Evolutionary conservation across 345 rosid genomes (phyloP), one percentile per base, ranked within the genome.

Genomic region (Citrus trifoliata): DNA sequence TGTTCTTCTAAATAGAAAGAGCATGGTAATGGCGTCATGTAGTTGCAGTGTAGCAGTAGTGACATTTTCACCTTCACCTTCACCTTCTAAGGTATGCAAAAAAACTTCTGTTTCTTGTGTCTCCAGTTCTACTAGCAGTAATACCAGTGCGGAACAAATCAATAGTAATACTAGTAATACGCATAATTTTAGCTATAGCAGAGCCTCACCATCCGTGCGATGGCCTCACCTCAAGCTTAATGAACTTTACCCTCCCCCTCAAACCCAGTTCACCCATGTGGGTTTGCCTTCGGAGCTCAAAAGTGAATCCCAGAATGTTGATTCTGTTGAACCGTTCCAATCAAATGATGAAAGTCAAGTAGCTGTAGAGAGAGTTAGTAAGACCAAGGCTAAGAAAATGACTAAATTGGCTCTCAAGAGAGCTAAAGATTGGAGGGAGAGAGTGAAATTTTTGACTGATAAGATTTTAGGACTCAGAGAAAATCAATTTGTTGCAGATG

Each of bases 381-480:
- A 82, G 86, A 88, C 81, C 33, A 88, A 83, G 86, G 85, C 90
- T 76, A 95, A 93, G 93, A 95, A 95, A 83, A 80, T 91, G 94
- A 92, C 79, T 55, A 93, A 93, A 76, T 79, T 93, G 68, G 99
- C 99, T 3, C 86, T 95, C 76, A 87, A 87, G 76, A 91, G 93
- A 82, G 99, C 95, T 61, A 92, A 88, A 68, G 96, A 93, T 75
- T 93, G 99, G 99, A 89, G 97, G 64, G 92, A 88, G 81, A 88
- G 98, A 83, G 97, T 95, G 33, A 87, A 85, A 70, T 86, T 84
- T 74, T 79, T 88, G 79, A 89, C 95, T 48, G 95, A 88, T 71
- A 86, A 88, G 86, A 88, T 93, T 58, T 81, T 95, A 33, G 87
- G 74, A 6, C 66, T 93, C 80, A 63, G 80, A 73, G 87, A 88